Conservation (phyloP, 495 filamentous ascomycete species). For the Trichoderma asperelloides region DNA sequence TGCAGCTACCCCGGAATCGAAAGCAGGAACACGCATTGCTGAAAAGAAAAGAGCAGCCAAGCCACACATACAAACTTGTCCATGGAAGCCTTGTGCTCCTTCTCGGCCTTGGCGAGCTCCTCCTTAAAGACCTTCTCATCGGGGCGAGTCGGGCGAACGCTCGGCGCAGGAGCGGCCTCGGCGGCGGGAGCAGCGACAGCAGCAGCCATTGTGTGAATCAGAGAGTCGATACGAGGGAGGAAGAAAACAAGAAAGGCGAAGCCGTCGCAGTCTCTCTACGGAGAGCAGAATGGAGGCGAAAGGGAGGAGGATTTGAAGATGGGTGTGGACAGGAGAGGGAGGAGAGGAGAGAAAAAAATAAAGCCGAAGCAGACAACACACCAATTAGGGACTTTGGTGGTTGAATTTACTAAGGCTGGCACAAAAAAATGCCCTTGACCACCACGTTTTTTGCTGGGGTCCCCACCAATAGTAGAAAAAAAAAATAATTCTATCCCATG, state of each 20-base stretch:
- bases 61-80: constrained; percentile 63
- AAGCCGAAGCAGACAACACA: constrained; percentile 10
- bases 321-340: not conserved
- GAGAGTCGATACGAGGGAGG: constrained; percentile 14
- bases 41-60: not conserved
- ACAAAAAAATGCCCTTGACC: constrained; percentile 11
- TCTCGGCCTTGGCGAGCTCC: constrained; percentile 65
- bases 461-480: no score
- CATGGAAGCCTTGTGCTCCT: constrained; percentile 65
- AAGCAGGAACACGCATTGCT: not conserved
- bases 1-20: no score
- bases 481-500: no score
- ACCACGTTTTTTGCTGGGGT: not conserved
- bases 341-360: constrained; percentile 15
- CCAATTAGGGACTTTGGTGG: constrained; percentile 11
- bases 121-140: constrained; percentile 64
- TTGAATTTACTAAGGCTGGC: constrained; percentile 10
- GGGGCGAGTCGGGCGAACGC: constrained; percentile 59
- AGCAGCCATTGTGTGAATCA: constrained; percentile 30
- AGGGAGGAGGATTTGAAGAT: not conserved
- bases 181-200: constrained; percentile 29
- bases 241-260: constrained; percentile 11
- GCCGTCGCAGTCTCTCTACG: constrained; percentile 4
- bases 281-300: not conserved
- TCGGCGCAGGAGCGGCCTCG: constrained; percentile 14